Conservation (phyloP, 495 filamentous ascomycete genomes). For the Talaromyces borbonicus region DNA sequence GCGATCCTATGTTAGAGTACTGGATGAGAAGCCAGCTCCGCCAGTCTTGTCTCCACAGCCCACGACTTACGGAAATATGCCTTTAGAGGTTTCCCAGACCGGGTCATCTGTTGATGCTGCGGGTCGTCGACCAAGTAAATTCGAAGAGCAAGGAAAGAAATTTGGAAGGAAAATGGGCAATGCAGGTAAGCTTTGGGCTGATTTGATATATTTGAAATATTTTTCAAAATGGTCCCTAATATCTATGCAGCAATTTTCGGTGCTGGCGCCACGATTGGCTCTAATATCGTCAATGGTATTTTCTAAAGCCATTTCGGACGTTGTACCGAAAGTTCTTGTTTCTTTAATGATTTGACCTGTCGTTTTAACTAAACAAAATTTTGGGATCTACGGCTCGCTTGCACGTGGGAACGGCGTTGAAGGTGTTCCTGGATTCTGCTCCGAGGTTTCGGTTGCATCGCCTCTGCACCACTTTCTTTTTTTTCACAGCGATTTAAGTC, state of each 20-base stretch:
- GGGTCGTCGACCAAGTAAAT: slow-evolving; percentile 30
- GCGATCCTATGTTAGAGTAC: slow-evolving; percentile 66
- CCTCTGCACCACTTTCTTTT: no score
- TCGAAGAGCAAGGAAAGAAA: slow-evolving; percentile 46
- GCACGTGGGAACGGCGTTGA: slow-evolving; percentile 8
- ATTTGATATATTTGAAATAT: neutral
- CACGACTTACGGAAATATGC: slow-evolving; percentile 44
- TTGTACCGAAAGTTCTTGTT: slow-evolving; percentile 2
- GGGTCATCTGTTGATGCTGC: slow-evolving; percentile 14
- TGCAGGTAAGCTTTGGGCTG: slow-evolving; percentile 33
- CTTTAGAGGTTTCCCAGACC: slow-evolving; percentile 38
- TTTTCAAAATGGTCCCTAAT: no score
- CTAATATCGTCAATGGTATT: slow-evolving; percentile 86
- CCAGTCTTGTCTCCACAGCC: slow-evolving; percentile 21
- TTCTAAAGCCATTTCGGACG: slow-evolving; percentile 46
- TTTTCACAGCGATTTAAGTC: no score
- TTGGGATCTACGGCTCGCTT: slow-evolving; percentile 2
- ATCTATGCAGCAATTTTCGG: slow-evolving; percentile 51
- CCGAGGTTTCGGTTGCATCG: no score
- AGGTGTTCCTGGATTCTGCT: slow-evolving; percentile 1
- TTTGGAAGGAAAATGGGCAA: slow-evolving; percentile 49
- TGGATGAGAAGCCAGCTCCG: slow-evolving; percentile 31
- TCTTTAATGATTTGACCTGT: slow-evolving; percentile 3
- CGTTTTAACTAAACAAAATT: slow-evolving; percentile 2
- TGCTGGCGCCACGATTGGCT: slow-evolving; percentile 81